Base-by-base conservation (phyloP, 371 early-diverging fungal genomes). In the Lichtheimia corymbifera region DNA sequence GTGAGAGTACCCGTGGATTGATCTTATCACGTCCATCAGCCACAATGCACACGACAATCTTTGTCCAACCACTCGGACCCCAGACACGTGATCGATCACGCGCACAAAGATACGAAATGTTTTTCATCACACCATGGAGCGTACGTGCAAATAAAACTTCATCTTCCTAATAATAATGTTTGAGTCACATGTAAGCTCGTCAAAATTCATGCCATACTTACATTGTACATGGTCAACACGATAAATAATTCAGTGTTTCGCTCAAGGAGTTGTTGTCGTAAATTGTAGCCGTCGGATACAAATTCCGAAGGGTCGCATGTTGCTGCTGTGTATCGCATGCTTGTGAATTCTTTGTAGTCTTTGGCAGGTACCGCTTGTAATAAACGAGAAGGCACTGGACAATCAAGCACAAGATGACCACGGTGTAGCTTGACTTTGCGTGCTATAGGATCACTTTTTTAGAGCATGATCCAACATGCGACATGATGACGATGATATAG, bases 221-320 rank as follows among this genome's bases (percentile, higher is more conserved):
- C 87, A 71, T 95, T 95, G 82, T 95, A 96, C 96, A 96, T 94
- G 52, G 97, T 96, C 61, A 95, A 77, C 51, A 95, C 95, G 59
- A 91, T 88, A 67, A 91, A 92, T 43, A 97, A 70, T 73, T 96
- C 97, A 3, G 96, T 96, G 61, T 84, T 62, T 25, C 87, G 81
- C 41, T 85, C 76, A 59, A 88, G 67, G 68, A 90, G 80, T 61
- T 86, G 82, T 59, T 91, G 96, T 53, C 97, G 85, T 56, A 97
- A 82, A 18, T 88, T 88, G 74, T 93, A 96, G 14, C 84, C 84
- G 15, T 88, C 82, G 22, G 73, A 69, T 28, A 65, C 62, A 72
- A 95, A 96, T 44, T 93, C 88, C 67, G 93, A 85, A 4, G 95
- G 90, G 66, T 92, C 90, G 68, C 88, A 90, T n/a, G 92, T 91